Conservation (phyloP, 179 eudicot genomes). For the Silene coronaria region DNA sequence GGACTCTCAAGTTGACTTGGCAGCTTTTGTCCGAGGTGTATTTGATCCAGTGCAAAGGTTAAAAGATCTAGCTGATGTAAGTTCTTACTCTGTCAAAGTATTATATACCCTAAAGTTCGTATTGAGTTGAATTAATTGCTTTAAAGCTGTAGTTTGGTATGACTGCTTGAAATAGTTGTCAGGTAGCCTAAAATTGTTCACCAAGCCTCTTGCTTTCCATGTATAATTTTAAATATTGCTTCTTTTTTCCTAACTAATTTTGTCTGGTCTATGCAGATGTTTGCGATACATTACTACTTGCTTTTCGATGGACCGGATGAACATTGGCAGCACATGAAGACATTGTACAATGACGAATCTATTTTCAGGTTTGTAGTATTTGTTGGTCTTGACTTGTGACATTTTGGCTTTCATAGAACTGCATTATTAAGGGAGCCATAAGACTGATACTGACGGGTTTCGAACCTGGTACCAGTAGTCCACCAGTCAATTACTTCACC, state of each 20-base stretch:
- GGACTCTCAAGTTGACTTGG: slow-evolving; percentile 59
- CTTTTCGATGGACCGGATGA: slow-evolving; percentile 83
- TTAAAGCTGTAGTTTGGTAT: neutral
- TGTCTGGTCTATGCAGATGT: slow-evolving; percentile 54
- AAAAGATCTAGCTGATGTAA: slow-evolving; percentile 94
- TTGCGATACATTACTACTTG: slow-evolving; percentile 81
- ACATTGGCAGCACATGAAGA: slow-evolving; percentile 67
- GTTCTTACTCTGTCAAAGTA: slow-evolving; percentile 21
- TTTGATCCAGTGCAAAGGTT: slow-evolving; percentile 83
- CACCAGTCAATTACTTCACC: no score
- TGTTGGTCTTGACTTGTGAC: neutral
- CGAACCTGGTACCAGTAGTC: no score
- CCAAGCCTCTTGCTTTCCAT: neutral
- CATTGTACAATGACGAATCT: slow-evolving; percentile 54
- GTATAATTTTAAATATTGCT: neutral
- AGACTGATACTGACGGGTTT: no score
- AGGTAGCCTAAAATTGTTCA: neutral
- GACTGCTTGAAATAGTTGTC: neutral
- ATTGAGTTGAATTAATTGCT: neutral
- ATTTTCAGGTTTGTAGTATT: slow-evolving; percentile 47
- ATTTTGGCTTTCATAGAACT: neutral
- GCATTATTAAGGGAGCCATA: no score
- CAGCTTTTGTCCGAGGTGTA: slow-evolving; percentile 57
- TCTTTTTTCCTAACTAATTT: neutral
- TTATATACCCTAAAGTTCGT: neutral